These are phyloP conservation scores for Avena atlantica DNA, from an alignment of 176 grass and related monocot genomes.

Conservation along the genomic window DNA sequence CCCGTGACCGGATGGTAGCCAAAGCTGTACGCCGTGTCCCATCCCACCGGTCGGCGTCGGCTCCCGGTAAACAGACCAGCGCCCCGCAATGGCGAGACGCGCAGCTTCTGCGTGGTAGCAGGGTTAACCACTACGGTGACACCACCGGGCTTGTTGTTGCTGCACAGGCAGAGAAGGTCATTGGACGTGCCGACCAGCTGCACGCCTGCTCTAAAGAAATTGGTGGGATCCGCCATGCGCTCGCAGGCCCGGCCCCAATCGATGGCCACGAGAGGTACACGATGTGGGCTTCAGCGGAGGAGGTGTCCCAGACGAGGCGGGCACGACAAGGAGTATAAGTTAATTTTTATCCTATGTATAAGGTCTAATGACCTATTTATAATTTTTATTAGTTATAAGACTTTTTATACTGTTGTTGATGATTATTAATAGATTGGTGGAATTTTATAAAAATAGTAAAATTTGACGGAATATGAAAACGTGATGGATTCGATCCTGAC, in stretches of 20 bases:
- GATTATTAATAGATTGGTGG: no score
- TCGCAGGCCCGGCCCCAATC: background rate
- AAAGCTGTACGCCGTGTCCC: background rate
- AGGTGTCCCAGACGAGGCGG: background rate
- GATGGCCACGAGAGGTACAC: background rate
- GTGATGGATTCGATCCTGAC: no score
- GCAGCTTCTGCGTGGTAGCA: background rate
- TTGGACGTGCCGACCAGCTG: background rate
- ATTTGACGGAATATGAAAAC: no score
- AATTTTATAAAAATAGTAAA: no score
- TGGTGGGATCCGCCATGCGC: background rate
- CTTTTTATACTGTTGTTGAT: no score
- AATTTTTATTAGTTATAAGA: no score
- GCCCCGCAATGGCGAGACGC: background rate
- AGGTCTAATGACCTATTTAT: no score
- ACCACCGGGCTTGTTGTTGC: background rate
- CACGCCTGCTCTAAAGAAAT: background rate
- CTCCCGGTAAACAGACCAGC: background rate
- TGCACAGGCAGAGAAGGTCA: background rate
- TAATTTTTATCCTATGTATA: no score
- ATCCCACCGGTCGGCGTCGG: background rate
- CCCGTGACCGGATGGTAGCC: background rate
- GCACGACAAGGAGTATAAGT: no score
- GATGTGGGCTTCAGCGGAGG: background rate
- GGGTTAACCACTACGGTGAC: background rate